Percentiles rank a stretch among this genome's conserved stretches.
These are phyloP conservation scores for Sphaerulina populicola DNA, from an alignment of 2,329 filamentous ascomycete species.

Conservation along the genomic window DNA sequence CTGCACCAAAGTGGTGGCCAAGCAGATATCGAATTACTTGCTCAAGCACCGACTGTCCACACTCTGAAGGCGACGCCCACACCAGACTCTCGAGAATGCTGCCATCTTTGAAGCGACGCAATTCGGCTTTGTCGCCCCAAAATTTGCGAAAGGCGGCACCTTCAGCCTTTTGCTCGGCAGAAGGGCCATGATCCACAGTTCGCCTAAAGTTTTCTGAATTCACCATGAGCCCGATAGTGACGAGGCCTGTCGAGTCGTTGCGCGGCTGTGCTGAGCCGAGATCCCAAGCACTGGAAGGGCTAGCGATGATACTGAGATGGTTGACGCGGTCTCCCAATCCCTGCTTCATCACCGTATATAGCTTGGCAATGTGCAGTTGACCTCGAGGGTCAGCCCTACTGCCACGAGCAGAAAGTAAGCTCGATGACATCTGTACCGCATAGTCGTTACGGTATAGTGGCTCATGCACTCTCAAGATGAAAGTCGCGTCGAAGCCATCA, in stretches of 20 bases:
- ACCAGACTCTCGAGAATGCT: conserved; percentile 87
- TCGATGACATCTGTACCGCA: conserved; percentile 34
- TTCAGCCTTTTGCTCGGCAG: conserved; percentile 75
- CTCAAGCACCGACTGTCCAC: conserved; percentile 57
- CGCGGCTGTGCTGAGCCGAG: conserved; percentile 28
- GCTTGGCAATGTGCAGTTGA: conserved; percentile 36
- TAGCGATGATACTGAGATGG: conserved; percentile 48
- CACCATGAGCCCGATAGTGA: conserved; percentile 62
- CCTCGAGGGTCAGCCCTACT: background rate
- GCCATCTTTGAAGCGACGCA: conserved; percentile 90
- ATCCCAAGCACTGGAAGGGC: conserved; percentile 30
- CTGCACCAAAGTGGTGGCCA: conserved; percentile 56
- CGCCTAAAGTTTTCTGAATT: conserved; percentile 64
- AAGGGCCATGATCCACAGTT: conserved; percentile 77
- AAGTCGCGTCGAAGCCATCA: conserved; percentile 77
- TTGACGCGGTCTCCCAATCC: conserved; percentile 69
- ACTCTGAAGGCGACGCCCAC: conserved; percentile 57
- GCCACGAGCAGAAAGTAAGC: conserved; percentile 2
- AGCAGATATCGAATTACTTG: conserved; percentile 72
- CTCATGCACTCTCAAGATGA: conserved; percentile 57
- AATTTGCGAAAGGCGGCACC: conserved; percentile 77
- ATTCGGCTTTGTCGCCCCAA: conserved; percentile 89
- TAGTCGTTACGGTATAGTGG: conserved; percentile 50
- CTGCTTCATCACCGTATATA: conserved; percentile 57
- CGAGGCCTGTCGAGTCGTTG: conserved; percentile 26